Base-by-base conservation (phyloP, 768 basidiomycete species). In the Russula foetens region DNA sequence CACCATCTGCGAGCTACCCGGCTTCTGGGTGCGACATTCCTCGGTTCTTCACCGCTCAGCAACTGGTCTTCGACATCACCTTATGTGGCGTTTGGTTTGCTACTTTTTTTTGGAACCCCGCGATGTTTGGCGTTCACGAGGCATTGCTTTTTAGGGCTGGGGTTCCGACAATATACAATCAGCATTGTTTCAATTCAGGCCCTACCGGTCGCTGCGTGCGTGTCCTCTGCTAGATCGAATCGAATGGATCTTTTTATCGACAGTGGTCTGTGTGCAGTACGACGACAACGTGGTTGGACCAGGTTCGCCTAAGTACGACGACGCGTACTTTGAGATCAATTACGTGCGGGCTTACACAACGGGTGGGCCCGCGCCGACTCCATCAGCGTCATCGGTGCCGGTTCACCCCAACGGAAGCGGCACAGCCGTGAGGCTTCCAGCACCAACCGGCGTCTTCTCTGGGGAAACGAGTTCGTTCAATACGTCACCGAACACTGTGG, bases 321-420 rank as follows among this genome's bases (percentile, higher is more conserved):
- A 76, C 15, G 83, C 84, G 1, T 85, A 81, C 71, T 90, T 88
- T 66, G 85, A 88, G 70, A 76, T 90, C 67, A 76, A 77, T 55
- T 84, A 84, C 63, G 72, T 90, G 31, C 82, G 84, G 19, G 81
- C 83, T 12, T 88, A 85, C 68, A 74, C 77, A 15, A 78, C 74
- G 0, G 67, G 63, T 11, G 57, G 35, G 5, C 66, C 70, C 5
- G 49, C 60, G 8, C 64, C 63, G 0, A 63, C 72, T 3, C 39
- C 63, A 17, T 26, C 68, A 17, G 59, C 68, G 12, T 57, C 67
- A 3, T 56, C 57, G 21, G 29, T 58, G 3, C 33, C 39, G 54
- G 23, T 46, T n/a, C 24, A 29, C 48, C 23, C 44, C 19, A 59
- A 55, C 4, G 29, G 51, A 57, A 58, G 61, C 43, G 41, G 33